Evolutionary conservation across 179 eudicot species (phyloP).

Genomic region (Vitellaria paradoxa): DNA sequence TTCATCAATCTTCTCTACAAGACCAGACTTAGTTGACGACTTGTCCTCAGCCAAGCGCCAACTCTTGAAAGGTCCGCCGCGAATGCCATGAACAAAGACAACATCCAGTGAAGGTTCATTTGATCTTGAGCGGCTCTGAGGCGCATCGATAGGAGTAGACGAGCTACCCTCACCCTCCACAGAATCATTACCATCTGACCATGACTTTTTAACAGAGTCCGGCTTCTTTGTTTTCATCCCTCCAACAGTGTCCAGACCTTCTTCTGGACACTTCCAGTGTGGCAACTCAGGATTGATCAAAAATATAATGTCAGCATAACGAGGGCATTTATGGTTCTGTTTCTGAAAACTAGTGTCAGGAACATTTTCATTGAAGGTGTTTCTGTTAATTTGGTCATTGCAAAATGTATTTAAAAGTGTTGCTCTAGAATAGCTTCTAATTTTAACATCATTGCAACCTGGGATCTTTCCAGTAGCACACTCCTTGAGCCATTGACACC

Average conservation of each 20-base stretch:
- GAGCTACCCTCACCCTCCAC: background rate
- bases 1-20: conserved; percentile 97
- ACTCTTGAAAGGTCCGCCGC: conserved; percentile 95
- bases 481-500: conserved; percentile 93
- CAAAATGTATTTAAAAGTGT: conserved; percentile 72
- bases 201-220: background rate
- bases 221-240: background rate
- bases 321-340: conserved; percentile 42
- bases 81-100: conserved; percentile 92
- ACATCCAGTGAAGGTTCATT: conserved; percentile 61
- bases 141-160: conserved; percentile 22
- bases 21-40: conserved; percentile 93
- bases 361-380: conserved; percentile 34
- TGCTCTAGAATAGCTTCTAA: conserved; percentile 90
- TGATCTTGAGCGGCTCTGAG: conserved; percentile 24
- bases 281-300: conserved; percentile 78
- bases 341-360: conserved; percentile 29
- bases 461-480: conserved; percentile 92
- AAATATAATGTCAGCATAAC: conserved; percentile 74
- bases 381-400: conserved; percentile 27
- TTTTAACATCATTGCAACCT: conserved; percentile 82
- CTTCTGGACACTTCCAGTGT: conserved; percentile 82
- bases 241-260: conserved; percentile 17
- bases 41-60: conserved; percentile 98
- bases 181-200: too few relatives aligned